These are phyloP conservation scores for Sporothrix variecibatus DNA, from an alignment of 2,329 filamentous ascomycete species.

Conservation along the genomic window DNA sequence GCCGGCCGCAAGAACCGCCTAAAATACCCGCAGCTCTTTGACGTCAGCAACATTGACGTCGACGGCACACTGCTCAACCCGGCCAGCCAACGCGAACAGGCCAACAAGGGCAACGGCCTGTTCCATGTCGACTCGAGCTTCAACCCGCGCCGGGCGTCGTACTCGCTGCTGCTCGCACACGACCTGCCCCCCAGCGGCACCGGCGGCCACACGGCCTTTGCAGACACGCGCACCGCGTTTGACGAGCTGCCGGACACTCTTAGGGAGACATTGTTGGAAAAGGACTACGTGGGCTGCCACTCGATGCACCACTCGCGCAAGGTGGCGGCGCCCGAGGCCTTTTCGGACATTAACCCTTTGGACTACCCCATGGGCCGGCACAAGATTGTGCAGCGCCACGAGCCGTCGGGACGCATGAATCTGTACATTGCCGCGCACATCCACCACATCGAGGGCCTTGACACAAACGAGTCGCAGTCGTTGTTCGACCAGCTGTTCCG, in stretches of 20 bases:
- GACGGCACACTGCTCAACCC: not conserved
- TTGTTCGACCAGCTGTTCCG: not conserved
- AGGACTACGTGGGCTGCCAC: not conserved
- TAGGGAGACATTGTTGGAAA: not conserved
- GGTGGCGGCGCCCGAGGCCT: not conserved
- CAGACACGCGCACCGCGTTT: not conserved
- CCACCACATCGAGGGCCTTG: not conserved
- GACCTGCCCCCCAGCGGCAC: not conserved
- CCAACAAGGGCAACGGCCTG: conserved; percentile 2
- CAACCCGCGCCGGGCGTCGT: conserved; percentile 7
- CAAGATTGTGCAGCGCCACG: not conserved
- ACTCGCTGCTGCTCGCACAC: conserved; percentile 2
- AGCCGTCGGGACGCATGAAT: not conserved
- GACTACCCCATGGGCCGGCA: conserved; percentile 7
- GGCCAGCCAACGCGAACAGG: not conserved
- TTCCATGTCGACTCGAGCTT: conserved; percentile 7
- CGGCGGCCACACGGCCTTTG: conserved; percentile 2
- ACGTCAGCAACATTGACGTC: conserved; percentile 1
- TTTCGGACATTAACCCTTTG: not conserved
- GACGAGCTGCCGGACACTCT: not conserved
- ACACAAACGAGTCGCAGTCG: not conserved
- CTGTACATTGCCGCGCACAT: not conserved
- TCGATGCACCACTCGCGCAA: conserved; percentile 9
- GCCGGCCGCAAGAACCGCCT: conserved; percentile 10
- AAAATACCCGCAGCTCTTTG: conserved; percentile 2